phyloP scores from a whole-genome alignment of 169 alveolate genomes.

The Cryptosporidium parvum region DNA sequence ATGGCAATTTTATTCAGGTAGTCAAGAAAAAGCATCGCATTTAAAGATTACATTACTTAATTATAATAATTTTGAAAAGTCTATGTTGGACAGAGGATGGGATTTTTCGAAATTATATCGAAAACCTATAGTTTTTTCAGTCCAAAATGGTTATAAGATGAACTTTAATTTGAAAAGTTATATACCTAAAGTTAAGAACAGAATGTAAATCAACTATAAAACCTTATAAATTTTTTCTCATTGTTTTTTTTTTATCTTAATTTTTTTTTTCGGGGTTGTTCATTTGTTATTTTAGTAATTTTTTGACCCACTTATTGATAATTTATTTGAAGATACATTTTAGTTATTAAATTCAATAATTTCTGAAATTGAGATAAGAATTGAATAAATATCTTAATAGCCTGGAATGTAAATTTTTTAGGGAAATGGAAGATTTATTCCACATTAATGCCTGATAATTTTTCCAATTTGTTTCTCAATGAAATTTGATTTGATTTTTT shows the following conservation, averaged over 20 bases:
- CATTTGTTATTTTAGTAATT: too few relatives aligned
- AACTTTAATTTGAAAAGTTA: conserved; percentile 24
- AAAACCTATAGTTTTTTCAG: conserved; percentile 31
- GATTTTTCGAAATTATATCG: conserved; percentile 4
- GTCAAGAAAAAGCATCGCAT: neutral
- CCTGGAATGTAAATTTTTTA: too few relatives aligned
- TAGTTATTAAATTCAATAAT: too few relatives aligned
- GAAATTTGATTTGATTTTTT: neutral
- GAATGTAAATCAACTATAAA: too few relatives aligned
- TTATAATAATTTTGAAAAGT: conserved; percentile 23
- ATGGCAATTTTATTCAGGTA: conserved; percentile 21
- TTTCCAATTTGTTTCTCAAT: neutral
- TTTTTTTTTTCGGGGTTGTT: neutral
- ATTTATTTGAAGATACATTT: too few relatives aligned
- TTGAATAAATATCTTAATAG: neutral
- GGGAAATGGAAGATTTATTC: neutral
- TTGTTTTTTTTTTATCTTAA: too few relatives aligned
- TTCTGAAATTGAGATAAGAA: neutral
- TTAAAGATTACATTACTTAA: neutral
- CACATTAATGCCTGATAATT: neutral
- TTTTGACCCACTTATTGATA: neutral
- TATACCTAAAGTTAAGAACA: neutral
- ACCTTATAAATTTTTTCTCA: neutral
- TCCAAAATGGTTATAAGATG: conserved; percentile 45
- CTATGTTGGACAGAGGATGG: conserved; percentile 35